These are phyloP conservation scores for Crithidia acanthocephali DNA, from an alignment of 208 protist genomes.

Conservation along the genomic window DNA sequence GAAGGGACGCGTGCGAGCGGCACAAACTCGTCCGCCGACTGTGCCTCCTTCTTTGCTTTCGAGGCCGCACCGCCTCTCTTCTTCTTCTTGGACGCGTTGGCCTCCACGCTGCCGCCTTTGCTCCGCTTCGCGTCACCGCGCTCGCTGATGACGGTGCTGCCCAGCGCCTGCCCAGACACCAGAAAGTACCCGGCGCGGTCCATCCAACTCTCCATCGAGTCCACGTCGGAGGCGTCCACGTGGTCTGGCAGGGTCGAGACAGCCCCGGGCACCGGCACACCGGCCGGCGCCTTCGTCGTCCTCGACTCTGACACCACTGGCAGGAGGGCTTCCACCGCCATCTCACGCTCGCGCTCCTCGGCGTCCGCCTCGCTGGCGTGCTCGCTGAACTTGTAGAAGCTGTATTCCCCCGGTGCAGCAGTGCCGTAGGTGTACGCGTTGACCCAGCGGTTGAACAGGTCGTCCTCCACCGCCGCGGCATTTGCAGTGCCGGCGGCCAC, in stretches of 20 bases:
- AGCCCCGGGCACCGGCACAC: not conserved
- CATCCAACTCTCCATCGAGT: slow-evolving; percentile 7
- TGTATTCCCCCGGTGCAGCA: not conserved
- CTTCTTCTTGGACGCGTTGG: not conserved
- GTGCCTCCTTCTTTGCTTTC: not conserved
- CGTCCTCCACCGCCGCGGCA: not conserved
- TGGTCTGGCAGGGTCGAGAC: not conserved
- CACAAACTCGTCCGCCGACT: not conserved
- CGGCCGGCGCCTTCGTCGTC: not conserved
- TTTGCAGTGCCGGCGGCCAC: no score
- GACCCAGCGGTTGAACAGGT: slow-evolving; percentile 11
- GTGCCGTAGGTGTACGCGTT: slow-evolving; percentile 23
- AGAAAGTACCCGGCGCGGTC: slow-evolving; percentile 10
- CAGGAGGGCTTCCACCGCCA: not conserved
- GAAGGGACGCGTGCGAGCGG: not conserved
- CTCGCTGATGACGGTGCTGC: not conserved
- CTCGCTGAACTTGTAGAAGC: slow-evolving; percentile 7
- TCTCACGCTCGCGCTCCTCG: not conserved
- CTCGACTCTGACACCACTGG: not conserved
- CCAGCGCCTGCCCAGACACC: not conserved
- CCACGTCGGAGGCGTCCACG: not conserved
- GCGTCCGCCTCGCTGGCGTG: not conserved
- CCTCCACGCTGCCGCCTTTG: not conserved
- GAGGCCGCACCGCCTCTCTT: not conserved
- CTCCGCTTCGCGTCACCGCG: no score